Conservation (phyloP, 352 stramenopile genomes). For the Globisporangium ultimum region DNA sequence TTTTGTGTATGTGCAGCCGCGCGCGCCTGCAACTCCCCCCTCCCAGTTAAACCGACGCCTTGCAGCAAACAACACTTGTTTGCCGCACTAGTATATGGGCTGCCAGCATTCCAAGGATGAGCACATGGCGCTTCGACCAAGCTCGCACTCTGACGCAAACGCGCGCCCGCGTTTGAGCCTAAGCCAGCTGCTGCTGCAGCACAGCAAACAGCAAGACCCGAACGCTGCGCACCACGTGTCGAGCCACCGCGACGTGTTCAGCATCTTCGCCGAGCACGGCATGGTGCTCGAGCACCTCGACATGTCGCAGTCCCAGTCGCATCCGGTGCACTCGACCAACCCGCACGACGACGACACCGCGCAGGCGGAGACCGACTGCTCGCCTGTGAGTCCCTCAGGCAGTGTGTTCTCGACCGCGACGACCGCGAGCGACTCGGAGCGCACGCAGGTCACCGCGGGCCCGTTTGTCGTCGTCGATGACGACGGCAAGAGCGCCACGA, state of each 20-base stretch:
- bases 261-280: constrained; percentile 78
- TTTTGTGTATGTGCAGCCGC: too few species aligned
- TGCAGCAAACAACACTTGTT: too few species aligned
- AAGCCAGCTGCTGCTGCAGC: constrained; percentile 47
- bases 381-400: constrained; percentile 46
- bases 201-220: constrained; percentile 42
- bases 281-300: constrained; percentile 56
- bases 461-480: too few species aligned
- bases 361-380: constrained; percentile 16
- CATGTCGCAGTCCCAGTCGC: neutral
- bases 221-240: constrained; percentile 2
- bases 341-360: too few species aligned
- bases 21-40: too few species aligned
- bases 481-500: neutral
- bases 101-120: constrained; percentile 62
- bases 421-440: constrained; percentile 71
- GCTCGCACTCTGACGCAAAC: constrained; percentile 8
- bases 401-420: constrained; percentile 76
- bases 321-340: constrained; percentile 16
- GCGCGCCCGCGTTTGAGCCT: constrained; percentile 37
- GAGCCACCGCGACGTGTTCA: constrained; percentile 79
- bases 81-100: constrained; percentile 29
- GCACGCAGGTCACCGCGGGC: constrained; percentile 33
- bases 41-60: too few species aligned
- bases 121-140: constrained; percentile 21